phyloP scores from a whole-genome alignment of 1,139 yeast species.

The Protomyces inouyei region DNA sequence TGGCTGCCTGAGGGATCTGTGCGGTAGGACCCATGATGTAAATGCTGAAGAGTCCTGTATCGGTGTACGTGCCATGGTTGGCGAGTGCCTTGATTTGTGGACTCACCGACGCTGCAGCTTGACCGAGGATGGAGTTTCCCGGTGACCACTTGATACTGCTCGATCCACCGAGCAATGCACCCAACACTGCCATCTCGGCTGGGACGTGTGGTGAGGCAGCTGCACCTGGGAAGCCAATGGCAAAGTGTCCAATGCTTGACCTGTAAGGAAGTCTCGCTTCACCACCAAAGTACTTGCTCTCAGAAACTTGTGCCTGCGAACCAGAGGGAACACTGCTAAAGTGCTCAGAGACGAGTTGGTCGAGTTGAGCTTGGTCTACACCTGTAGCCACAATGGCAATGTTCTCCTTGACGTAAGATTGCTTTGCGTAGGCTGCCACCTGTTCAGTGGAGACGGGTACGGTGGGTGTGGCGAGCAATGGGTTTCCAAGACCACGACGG shows the following conservation, averaged over 20 bases:
- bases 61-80: conserved; percentile 61
- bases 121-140: conserved; percentile 46
- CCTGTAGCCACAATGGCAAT: conserved; percentile 70
- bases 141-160: conserved; percentile 46
- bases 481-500: conserved; percentile 85
- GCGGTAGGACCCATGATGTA: conserved; percentile 55
- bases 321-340: conserved; percentile 58
- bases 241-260: conserved; percentile 62
- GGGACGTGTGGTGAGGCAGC: conserved; percentile 46
- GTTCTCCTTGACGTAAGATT: conserved; percentile 66
- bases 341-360: conserved; percentile 61
- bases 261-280: conserved; percentile 68
- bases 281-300: conserved; percentile 54
- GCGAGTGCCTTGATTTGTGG: conserved; percentile 47
- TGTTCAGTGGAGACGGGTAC: conserved; percentile 58
- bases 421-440: conserved; percentile 60
- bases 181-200: conserved; percentile 63
- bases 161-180: conserved; percentile 63
- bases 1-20: conserved; percentile 55
- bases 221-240: conserved; percentile 73
- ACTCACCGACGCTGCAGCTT: conserved; percentile 43
- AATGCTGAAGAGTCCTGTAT: conserved; percentile 76
- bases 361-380: conserved; percentile 66
- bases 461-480: conserved; percentile 67
- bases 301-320: conserved; percentile 45